These are phyloP conservation scores for Fraxinus ornus DNA, from an alignment of 305 asterid genomes.

Conservation along the genomic window DNA sequence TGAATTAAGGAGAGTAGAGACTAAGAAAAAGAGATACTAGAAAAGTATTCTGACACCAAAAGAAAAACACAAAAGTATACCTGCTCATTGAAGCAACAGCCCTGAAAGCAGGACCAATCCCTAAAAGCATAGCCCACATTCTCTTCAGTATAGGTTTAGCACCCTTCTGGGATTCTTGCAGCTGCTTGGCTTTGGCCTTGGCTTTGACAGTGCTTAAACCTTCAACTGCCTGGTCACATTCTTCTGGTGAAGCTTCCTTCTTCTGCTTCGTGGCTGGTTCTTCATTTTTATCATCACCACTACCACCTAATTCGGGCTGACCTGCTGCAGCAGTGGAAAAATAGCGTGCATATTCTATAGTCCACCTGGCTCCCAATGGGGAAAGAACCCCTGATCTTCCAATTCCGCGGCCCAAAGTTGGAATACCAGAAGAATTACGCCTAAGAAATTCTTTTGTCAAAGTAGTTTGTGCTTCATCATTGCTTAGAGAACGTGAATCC, in stretches of 20 bases:
- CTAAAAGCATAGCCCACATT: constrained; percentile 75
- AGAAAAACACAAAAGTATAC: constrained; percentile 34
- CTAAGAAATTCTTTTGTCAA: constrained; percentile 29
- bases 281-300: constrained; percentile 51
- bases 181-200: constrained; percentile 86
- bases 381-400: constrained; percentile 39
- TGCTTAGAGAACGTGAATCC: constrained; percentile 30
- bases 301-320: constrained; percentile 53
- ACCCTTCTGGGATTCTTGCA: constrained; percentile 75
- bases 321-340: constrained; percentile 71
- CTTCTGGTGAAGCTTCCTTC: constrained; percentile 99
- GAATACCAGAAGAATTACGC: constrained; percentile 32
- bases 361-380: constrained; percentile 54
- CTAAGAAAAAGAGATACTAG: constrained; percentile 22
- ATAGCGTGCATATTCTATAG: constrained; percentile 41
- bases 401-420: constrained; percentile 31
- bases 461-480: constrained; percentile 27
- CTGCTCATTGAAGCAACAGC: constrained; percentile 96
- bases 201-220: constrained; percentile 89
- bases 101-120: constrained; percentile 94
- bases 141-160: constrained; percentile 55
- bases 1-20: constrained; percentile 31
- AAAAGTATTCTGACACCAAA: constrained; percentile 19
- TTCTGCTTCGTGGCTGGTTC: constrained; percentile 56
- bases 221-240: constrained; percentile 96